Conservation (phyloP, 2,329 filamentous ascomycete species). For the Verruconis gallopava region DNA sequence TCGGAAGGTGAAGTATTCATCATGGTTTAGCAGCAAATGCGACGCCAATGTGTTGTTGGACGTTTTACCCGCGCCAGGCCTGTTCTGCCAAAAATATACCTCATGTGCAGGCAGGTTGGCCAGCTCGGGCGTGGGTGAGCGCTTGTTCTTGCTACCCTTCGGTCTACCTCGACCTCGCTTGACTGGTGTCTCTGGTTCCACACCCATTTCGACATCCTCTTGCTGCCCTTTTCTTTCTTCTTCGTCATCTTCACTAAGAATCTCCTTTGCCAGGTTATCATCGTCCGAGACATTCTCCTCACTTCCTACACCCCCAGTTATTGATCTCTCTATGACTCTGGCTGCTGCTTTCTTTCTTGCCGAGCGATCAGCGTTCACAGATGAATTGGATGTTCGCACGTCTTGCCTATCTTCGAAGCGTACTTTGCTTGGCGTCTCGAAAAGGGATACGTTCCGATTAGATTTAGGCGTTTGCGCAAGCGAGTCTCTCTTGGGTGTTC, state of each 20-base stretch:
- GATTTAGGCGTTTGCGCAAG: constrained; percentile 7
- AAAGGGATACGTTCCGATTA: constrained; percentile 4
- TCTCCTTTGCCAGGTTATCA: constrained; percentile 56
- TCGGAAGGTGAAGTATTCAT: constrained; percentile 72
- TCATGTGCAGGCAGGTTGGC: constrained; percentile 76
- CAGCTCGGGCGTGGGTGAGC: constrained; percentile 70
- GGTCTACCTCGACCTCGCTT: constrained; percentile 40
- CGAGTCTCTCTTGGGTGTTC: not conserved
- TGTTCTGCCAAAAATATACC: constrained; percentile 86
- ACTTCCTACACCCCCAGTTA: constrained; percentile 45
- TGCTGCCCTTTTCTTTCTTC: constrained; percentile 21
- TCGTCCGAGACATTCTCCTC: constrained; percentile 52
- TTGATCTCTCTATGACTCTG: constrained; percentile 48
- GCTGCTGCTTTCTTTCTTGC: constrained; percentile 75
- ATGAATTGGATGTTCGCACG: constrained; percentile 45
- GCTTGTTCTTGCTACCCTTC: constrained; percentile 37
- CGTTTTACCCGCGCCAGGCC: constrained; percentile 66
- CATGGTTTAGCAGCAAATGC: constrained; percentile 68
- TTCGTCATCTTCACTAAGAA: constrained; percentile 45
- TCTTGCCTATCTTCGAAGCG: not conserved
- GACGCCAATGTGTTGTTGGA: constrained; percentile 74
- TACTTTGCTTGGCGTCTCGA: constrained; percentile 3
- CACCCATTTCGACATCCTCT: constrained; percentile 24
- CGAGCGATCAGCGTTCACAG: constrained; percentile 66
- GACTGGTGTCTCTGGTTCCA: constrained; percentile 23